Percentiles rank a stretch among this genome's conserved stretches.
These are phyloP conservation scores for Pseudogymnoascus sp. DNA, from an alignment of 2,329 filamentous ascomycete genomes.

Conservation along the genomic window DNA sequence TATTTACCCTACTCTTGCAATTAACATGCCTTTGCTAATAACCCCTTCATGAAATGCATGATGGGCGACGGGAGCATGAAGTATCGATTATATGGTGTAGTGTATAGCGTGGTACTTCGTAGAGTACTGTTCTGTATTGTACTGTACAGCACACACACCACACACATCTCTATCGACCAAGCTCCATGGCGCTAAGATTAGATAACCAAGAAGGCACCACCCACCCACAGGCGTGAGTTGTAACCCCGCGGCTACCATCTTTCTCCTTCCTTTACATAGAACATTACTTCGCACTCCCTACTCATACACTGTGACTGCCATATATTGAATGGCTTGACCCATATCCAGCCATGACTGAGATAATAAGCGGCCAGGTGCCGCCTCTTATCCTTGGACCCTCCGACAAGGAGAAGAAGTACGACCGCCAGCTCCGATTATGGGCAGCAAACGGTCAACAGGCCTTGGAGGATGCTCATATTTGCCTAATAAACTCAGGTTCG, in stretches of 20 bases:
- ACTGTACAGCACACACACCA: not conserved
- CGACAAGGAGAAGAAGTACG: conserved; percentile 71
- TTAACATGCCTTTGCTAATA: not conserved
- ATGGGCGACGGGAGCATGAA: not conserved
- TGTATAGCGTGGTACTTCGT: not conserved
- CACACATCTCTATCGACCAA: not conserved
- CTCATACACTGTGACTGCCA: not conserved
- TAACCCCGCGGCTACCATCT: not conserved
- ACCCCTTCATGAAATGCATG: not conserved
- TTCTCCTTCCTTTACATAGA: not conserved
- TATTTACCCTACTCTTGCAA: not conserved
- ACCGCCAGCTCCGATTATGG: conserved; percentile 91
- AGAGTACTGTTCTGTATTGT: not conserved
- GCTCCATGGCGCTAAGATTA: conserved; percentile 2
- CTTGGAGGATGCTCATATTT: conserved; percentile 83
- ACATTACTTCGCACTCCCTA: not conserved
- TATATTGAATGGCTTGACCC: not conserved
- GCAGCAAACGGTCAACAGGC: conserved; percentile 85
- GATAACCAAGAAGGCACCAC: conserved; percentile 2
- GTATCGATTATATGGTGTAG: not conserved
- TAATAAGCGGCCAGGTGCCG: conserved; percentile 29
- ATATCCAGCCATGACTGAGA: conserved; percentile 27
- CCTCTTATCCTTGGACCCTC: conserved; percentile 45
- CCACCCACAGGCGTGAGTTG: not conserved
- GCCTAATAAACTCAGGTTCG: conserved; percentile 79